Percentiles rank a stretch among this genome's conserved stretches.
These are phyloP conservation scores for Plasmodium ovale DNA, from an alignment of 169 alveolate genomes.

Conservation along the genomic window DNA sequence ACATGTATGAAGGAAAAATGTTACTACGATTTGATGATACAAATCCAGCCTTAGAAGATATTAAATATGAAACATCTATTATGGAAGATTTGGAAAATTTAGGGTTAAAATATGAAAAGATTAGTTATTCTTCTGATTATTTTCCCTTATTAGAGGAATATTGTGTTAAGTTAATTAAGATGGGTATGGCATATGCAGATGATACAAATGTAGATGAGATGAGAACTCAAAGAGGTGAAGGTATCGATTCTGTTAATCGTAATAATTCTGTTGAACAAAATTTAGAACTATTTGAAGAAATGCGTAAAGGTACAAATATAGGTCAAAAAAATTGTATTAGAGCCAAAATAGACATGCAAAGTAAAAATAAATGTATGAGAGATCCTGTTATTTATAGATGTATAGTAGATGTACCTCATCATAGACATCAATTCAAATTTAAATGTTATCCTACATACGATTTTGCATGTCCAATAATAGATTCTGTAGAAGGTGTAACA, in stretches of 20 bases:
- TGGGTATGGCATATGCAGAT: slow-evolving; percentile 96
- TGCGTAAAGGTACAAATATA: slow-evolving; percentile 90
- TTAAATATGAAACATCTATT: slow-evolving; percentile 95
- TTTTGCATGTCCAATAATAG: slow-evolving; percentile 99
- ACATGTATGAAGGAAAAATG: slow-evolving; percentile 96
- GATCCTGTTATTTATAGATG: slow-evolving; percentile 99
- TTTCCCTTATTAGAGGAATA: slow-evolving; percentile 91
- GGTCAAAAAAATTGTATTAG: slow-evolving; percentile 96
- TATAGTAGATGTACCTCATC: slow-evolving; percentile 93
- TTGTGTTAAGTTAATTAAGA: slow-evolving; percentile 90
- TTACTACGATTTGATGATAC: slow-evolving; percentile 98
- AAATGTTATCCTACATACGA: slow-evolving; percentile 99
- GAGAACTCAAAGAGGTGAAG: slow-evolving; percentile 97
- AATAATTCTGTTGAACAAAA: slow-evolving; percentile 92
- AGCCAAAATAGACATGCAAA: slow-evolving; percentile 96
- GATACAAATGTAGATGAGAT: slow-evolving; percentile 96
- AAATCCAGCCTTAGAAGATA: slow-evolving; percentile 97
- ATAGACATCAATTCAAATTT: slow-evolving; percentile 94
- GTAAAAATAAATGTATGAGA: slow-evolving; percentile 96
- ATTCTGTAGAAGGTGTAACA: slow-evolving; percentile 97
- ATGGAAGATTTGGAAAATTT: slow-evolving; percentile 92
- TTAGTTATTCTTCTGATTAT: slow-evolving; percentile 97
- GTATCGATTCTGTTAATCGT: slow-evolving; percentile 92
- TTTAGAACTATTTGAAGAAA: slow-evolving; percentile 92
- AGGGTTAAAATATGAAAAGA: slow-evolving; percentile 91